phyloP scores from a whole-genome alignment of 1,284 basidiomycete species.

The Apiotrichum sp. region DNA sequence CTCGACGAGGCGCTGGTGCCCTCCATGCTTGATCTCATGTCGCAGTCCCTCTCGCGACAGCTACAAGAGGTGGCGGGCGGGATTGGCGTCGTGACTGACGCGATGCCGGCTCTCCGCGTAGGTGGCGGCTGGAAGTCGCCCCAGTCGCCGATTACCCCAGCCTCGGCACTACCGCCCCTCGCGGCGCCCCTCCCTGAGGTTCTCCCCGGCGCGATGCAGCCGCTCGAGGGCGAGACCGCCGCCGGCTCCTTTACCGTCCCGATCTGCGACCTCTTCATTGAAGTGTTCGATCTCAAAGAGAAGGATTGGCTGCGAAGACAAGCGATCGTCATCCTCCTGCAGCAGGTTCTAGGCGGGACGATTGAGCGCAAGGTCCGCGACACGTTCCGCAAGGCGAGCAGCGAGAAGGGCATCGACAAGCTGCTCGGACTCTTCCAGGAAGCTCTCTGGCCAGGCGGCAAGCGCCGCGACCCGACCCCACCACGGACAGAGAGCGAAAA shows the following conservation, averaged over 20 bases:
- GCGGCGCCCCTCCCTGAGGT: background rate
- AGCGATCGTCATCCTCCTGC: constrained; percentile 90
- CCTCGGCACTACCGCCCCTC: background rate
- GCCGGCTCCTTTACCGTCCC: constrained; percentile 78
- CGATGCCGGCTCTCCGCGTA: constrained; percentile 54
- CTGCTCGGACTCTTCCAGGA: constrained; percentile 64
- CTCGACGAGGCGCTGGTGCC: constrained; percentile 90
- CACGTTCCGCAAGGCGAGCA: constrained; percentile 56
- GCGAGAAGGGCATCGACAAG: constrained; percentile 62
- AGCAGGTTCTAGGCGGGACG: constrained; percentile 89
- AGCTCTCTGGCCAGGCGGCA: constrained; percentile 74
- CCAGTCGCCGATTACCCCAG: background rate
- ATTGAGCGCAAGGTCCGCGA: constrained; percentile 85
- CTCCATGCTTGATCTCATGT: constrained; percentile 86
- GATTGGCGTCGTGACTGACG: constrained; percentile 71
- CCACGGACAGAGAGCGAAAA: constrained; percentile 77
- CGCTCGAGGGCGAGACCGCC: constrained; percentile 75
- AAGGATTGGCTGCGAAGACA: constrained; percentile 94
- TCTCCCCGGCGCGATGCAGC: constrained; percentile 47
- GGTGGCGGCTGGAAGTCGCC: background rate
- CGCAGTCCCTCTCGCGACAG: constrained; percentile 62
- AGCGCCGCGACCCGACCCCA: constrained; percentile 56
- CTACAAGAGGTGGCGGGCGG: constrained; percentile 76
- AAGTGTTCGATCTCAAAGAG: constrained; percentile 89
- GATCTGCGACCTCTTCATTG: constrained; percentile 86